Conservation (phyloP, 129 eudicot genomes). For the Flaveria ramosissima region DNA sequence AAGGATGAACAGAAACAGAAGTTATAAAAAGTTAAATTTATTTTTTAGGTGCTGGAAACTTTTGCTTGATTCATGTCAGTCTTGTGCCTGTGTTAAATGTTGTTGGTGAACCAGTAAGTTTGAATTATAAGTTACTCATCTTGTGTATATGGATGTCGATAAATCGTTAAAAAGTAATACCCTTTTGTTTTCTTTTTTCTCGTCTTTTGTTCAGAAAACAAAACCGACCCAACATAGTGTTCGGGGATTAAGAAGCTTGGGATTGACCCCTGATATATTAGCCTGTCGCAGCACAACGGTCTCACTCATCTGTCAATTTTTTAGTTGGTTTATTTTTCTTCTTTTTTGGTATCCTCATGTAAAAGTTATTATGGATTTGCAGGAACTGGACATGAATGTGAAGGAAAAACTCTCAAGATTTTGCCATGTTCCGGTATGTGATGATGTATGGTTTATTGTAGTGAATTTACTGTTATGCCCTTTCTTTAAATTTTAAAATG, state of each 20-base stretch:
- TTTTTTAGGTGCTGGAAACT: conserved; percentile 77
- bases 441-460: neutral
- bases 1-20: neutral
- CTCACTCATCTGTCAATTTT: conserved; percentile 22
- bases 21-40: neutral
- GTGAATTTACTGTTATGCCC: conserved; percentile 20
- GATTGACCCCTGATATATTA: conserved; percentile 70
- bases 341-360: neutral
- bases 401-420: conserved; percentile 92
- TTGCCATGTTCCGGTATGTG: conserved; percentile 96
- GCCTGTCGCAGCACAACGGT: conserved; percentile 97
- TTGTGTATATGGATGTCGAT: conserved; percentile 8
- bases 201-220: conserved; percentile 66
- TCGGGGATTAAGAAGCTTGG: conserved; percentile 84
- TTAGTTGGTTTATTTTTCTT: neutral
- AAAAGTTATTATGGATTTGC: conserved; percentile 24
- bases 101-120: conserved; percentile 91
- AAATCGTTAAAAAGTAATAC: neutral
- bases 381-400: conserved; percentile 81
- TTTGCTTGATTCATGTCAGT: conserved; percentile 95
- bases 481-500: conserved; percentile 9
- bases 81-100: conserved; percentile 91
- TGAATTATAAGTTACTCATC: conserved; percentile 1
- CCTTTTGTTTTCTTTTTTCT: neutral
- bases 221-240: conserved; percentile 99